Evolutionary conservation across 164 flowering plant genomes (phyloP), one percentile per base, ranked within the genome.

Genomic region (Litsea cubeba): DNA sequence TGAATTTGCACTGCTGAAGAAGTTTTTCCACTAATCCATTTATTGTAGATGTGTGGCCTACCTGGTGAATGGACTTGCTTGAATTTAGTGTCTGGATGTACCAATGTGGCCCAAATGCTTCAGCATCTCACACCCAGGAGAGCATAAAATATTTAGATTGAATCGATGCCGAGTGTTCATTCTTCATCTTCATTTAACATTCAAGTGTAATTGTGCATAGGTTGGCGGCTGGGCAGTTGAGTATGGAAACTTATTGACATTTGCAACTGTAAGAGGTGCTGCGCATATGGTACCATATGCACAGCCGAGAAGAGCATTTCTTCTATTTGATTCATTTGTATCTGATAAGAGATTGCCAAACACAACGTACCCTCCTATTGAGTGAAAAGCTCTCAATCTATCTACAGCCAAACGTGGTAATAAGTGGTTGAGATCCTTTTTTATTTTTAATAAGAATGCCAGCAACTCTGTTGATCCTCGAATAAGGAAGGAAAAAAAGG

Each of bases 231-330:
- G 97, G 98, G 85, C 74, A 25, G 89, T 87, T 12, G 98, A 96
- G 79, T 93, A 96, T 72, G 99, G 98, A 68, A 87, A 91, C 46
- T 5, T 90, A 51, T 74, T 93, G 83, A 96, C 95, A 0, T 96
- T 96, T 82, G 94, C 95, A 7, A 96, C 98, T 1, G 99, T 96
- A 12, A 86, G 99, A 77, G 99, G 97, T 28, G 99, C 98, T 71
- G 86, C 97, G 57, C 99, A 96, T 83, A 96, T 93, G 99, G 98
- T 93, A 15, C 98, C 99, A 3, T 92, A 86, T 74, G 83, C 99
- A 63, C 97, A 91, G 78, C 99, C 99, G 12, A 82, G 92, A 77
- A 88, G 98, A 77, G 97, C 99, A 30, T 76, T 96, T 78, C 90
- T 85, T 68, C 81, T 96, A 35, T 96, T 96, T 84, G 82, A 84